Evolutionary conservation across 2,329 filamentous ascomycete genomes (phyloP).

Genomic region (Ilyonectria mors-panacis): DNA sequence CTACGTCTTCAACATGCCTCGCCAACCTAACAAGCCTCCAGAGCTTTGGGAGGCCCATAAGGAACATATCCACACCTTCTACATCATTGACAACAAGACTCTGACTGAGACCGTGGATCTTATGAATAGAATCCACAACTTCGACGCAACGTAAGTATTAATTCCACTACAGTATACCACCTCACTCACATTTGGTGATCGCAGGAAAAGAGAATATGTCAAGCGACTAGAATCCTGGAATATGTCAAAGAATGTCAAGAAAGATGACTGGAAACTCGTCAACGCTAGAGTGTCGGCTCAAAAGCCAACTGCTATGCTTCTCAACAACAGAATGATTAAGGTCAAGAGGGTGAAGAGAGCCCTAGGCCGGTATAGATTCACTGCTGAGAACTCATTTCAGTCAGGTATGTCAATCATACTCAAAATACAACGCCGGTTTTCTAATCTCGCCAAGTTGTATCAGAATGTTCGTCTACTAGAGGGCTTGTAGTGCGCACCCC

Average conservation of each 20-base stretch:
- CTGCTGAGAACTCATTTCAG: too few relatives aligned
- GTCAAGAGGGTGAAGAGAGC: conserved; percentile 1
- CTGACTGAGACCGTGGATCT: not conserved
- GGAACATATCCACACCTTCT: conserved; percentile 7
- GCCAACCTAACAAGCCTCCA: not conserved
- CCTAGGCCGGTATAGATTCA: too few relatives aligned
- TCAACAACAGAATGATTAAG: not conserved
- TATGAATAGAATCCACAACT: conserved; percentile 9
- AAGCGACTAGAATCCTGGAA: conserved; percentile 3
- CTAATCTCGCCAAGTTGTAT: too few relatives aligned
- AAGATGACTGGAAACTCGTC: conserved; percentile 2
- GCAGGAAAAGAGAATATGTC: conserved; percentile 18
- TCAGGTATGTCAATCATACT: too few relatives aligned
- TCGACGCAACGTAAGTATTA: conserved; percentile 15
- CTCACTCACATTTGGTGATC: not conserved
- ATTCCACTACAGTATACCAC: too few relatives aligned
- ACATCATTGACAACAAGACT: conserved; percentile 9
- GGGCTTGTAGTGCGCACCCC: conserved; percentile 3
- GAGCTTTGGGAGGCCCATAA: conserved; percentile 15
- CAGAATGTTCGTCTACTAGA: not conserved
- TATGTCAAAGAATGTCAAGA: conserved; percentile 8
- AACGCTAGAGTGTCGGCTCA: not conserved
- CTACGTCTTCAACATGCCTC: conserved; percentile 3
- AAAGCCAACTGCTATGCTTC: not conserved
- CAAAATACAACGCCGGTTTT: too few relatives aligned